A percentile compares a stretch with the other conserved stretches of the same genome.
Evolutionary conservation across 116 monocot species (phyloP).

Genomic region (Cymodocea nodosa): DNA sequence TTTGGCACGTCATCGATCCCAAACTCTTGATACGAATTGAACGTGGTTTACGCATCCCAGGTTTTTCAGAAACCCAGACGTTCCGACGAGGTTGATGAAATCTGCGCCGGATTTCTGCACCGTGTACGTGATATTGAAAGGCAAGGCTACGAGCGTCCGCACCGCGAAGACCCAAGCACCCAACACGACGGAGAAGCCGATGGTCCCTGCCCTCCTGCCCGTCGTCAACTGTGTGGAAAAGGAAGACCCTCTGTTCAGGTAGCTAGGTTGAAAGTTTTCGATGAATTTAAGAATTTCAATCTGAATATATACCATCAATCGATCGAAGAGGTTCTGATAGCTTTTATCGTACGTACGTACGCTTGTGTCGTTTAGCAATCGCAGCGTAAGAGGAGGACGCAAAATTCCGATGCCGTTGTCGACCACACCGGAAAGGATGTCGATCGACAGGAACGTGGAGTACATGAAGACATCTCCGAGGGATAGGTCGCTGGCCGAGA

Average conservation of each 20-base stretch:
- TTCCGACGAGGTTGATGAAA: constrained; percentile 49
- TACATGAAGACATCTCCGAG: constrained; percentile 15
- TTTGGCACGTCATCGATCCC: neutral
- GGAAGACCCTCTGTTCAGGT: constrained; percentile 24
- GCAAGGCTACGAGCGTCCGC: constrained; percentile 34
- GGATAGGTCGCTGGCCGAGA: constrained; percentile 1
- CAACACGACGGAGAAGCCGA: constrained; percentile 5
- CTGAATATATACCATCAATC: too few species aligned
- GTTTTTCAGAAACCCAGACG: constrained; percentile 70
- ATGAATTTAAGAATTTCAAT: too few species aligned
- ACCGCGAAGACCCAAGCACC: constrained; percentile 36
- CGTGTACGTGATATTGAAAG: constrained; percentile 70
- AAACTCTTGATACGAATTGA: too few species aligned
- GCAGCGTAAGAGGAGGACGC: constrained; percentile 19
- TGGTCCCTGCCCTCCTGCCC: neutral
- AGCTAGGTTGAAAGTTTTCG: constrained; percentile 13
- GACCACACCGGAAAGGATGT: constrained; percentile 7
- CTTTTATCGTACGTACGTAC: too few species aligned
- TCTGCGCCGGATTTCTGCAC: constrained; percentile 65
- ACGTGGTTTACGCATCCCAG: constrained; percentile 16
- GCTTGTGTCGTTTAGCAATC: constrained; percentile 4
- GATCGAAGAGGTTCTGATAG: too few species aligned
- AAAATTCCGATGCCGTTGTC: constrained; percentile 2
- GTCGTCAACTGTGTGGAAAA: constrained; percentile 4
- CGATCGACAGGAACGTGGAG: constrained; percentile 7